Percentiles rank a stretch among this genome's conserved stretches.
phyloP scores from a whole-genome alignment of 2,329 filamentous ascomycete genomes.

The Xylaria digitata region DNA sequence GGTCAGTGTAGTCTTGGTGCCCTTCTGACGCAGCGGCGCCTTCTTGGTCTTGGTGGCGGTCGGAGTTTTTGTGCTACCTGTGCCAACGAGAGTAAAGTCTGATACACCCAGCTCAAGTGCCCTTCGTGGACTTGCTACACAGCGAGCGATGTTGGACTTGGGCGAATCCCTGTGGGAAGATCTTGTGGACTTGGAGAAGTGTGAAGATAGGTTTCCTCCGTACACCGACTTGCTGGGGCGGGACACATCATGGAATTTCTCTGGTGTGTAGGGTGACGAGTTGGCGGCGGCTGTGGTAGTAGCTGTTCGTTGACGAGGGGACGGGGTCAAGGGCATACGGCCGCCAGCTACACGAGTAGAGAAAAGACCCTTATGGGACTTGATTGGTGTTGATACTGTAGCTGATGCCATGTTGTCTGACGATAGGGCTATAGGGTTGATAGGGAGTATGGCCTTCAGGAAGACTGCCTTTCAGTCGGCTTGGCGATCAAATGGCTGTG shows the following conservation, averaged over 20 bases:
- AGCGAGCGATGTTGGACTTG: slow-evolving; percentile 93
- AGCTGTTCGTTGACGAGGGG: slow-evolving; percentile 74
- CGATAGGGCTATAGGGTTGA: slow-evolving; percentile 55
- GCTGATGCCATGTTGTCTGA: slow-evolving; percentile 77
- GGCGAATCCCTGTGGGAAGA: slow-evolving; percentile 83
- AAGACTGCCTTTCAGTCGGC: slow-evolving; percentile 58
- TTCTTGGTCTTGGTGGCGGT: slow-evolving; percentile 65
- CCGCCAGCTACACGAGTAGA: slow-evolving; percentile 92
- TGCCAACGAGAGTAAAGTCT: slow-evolving; percentile 90
- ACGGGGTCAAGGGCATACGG: slow-evolving; percentile 93
- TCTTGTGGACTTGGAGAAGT: slow-evolving; percentile 78
- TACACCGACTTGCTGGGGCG: slow-evolving; percentile 78
- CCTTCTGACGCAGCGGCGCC: slow-evolving; percentile 62
- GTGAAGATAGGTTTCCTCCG: slow-evolving; percentile 80
- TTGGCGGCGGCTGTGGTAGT: slow-evolving; percentile 62
- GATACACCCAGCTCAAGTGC: slow-evolving; percentile 89
- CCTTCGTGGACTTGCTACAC: slow-evolving; percentile 80
- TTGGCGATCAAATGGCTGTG: slow-evolving; percentile 60
- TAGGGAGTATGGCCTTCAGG: slow-evolving; percentile 57
- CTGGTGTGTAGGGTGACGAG: slow-evolving; percentile 83
- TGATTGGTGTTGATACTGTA: slow-evolving; percentile 88
- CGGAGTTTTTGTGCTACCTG: slow-evolving; percentile 74
- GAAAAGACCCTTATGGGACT: slow-evolving; percentile 94
- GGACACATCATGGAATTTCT: slow-evolving; percentile 64
- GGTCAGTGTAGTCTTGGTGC: slow-evolving; percentile 79